Base-by-base conservation (phyloP, 768 basidiomycete genomes). In the Tylopilus sp. region DNA sequence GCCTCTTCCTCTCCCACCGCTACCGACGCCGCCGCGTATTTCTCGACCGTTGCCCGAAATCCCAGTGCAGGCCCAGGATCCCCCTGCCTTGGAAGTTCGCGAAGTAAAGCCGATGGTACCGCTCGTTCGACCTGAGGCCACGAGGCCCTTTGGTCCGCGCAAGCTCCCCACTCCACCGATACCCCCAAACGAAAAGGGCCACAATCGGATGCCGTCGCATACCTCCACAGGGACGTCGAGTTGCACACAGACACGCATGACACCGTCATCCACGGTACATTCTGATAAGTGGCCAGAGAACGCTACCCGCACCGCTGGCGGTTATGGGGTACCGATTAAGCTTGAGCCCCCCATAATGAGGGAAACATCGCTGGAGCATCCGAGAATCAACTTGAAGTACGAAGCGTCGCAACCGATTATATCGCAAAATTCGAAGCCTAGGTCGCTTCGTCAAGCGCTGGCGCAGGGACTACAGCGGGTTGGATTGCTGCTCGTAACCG, bases 101-200 rank as follows among this genome's bases (percentile, higher is more conserved):
- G 64, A 64, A 31, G 36, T 50, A 20, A 66, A 55, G 51, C 59
- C 43, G 15, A 40, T 15, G 11, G 40, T 40, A 22, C 38, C 47
- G 12, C 35, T 57, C 38, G 28, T 56, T 25, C 62, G 43, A 53
- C 61, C 59, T 3, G 65, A 67, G 47, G 52, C 41, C 18, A 46
- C 48, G 12, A 57, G 58, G 49, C 52, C 58, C 15, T 56, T 53
- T 56, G 48, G 57, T 39, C 60, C 62, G 17, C 67, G 68, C 51
- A 68, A 63, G 52, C 63, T 71, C 17, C 65, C 69, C 44, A 69
- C 66, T 3, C 68, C 69, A 6, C 68, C 68, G 20, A 43, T 64
- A 26, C 63, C 59, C 13, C 46, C 28, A 30, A n/a, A 47, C 51
- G 20, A 44, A 15, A 2, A 11, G 28, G 28, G 48, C 44, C 65